A percentile compares a stretch with the other conserved stretches of the same genome.
Conservation (phyloP, 352 stramenopile species). For the Phytopythium oedochilum region DNA sequence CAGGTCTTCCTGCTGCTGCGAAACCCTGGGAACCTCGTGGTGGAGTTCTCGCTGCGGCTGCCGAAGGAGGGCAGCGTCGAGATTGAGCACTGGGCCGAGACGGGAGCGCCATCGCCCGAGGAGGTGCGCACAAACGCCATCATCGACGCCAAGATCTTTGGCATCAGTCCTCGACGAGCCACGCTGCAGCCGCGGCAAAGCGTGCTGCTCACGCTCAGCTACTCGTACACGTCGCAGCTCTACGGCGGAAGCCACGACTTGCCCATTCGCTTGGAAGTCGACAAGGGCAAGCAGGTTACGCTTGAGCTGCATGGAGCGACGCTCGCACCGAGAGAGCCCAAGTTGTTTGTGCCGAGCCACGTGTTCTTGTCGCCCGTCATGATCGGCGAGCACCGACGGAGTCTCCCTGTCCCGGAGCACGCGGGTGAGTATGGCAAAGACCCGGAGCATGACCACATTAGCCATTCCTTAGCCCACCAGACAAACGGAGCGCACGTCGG, state of each 20-base stretch:
- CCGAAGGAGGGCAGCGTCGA: conserved; percentile 91
- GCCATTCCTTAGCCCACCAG: not conserved
- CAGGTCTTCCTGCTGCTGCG: conserved; percentile 70
- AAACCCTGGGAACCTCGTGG: conserved; percentile 86
- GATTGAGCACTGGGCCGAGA: conserved; percentile 92
- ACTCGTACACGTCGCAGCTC: conserved; percentile 58
- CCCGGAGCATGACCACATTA: conserved; percentile 5
- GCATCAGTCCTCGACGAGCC: conserved; percentile 43
- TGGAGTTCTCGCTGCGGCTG: conserved; percentile 81
- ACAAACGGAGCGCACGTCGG: not conserved
- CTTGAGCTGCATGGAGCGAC: conserved; percentile 84
- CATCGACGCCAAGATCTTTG: conserved; percentile 77
- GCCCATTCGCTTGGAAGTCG: conserved; percentile 81
- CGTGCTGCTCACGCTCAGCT: conserved; percentile 59
- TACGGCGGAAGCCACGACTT: conserved; percentile 86
- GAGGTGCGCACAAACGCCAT: conserved; percentile 73
- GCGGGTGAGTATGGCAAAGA: conserved; percentile 1
- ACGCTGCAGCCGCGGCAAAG: conserved; percentile 58
- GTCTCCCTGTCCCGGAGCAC: not conserved
- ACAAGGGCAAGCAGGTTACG: conserved; percentile 88
- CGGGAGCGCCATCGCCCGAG: conserved; percentile 76
- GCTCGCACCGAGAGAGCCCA: conserved; percentile 51
- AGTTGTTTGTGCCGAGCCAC: conserved; percentile 58
- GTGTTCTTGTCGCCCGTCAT: conserved; percentile 64
- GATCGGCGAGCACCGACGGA: conserved; percentile 53